Evolutionary conservation across 352 stramenopile species (phyloP), one percentile per base, ranked within the genome.

Genomic region (Phytopythium ostracodes): DNA sequence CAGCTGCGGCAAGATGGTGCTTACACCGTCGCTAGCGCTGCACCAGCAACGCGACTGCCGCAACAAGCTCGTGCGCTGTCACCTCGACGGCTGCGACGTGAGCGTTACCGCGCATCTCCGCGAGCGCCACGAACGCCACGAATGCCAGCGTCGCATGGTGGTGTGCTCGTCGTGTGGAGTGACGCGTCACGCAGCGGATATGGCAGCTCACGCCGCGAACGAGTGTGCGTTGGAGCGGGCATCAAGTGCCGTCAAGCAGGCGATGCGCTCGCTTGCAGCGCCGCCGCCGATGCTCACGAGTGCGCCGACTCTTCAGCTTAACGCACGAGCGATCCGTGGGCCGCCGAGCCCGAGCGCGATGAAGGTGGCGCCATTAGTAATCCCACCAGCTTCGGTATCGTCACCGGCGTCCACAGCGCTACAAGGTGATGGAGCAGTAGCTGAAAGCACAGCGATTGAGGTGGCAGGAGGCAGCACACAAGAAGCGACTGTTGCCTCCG

Each of bases 1-100:
- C 54, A 52, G 67, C 0, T 90, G 81, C 38, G 78, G 75, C 20
- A 85, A 86, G 60, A 88, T 90, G 76, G 77, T 90, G 40, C 60
- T 87, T 15, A 86, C 75, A 4, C 62, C 71, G 36, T 87, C 77
- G 15, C 53, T 87, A 12, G 77, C 76, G 57, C 59, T 83, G 38
- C 76, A 88, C 60, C 74, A 85, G 49, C 62, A 83, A 53, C 73
- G 72, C 25, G 77, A 88, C 31, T 88, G 78, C 46, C 59, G 59
- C 29, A 75, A 73, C 57, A 76, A 74, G 58, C 60, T 74, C 0
- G 74, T 86, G 11, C 29, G 51, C 8, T 89, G 77, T 35, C 69
- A 77, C 14, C 47, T 88, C 24, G 40, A 63, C 8, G 67, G 64
- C 4, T 89, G 80, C 49, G 65, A 63, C 15, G 59, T 47, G 2